Conservation (phyloP, 129 eudicot species). For the Helichrysum umbraculigerum region DNA sequence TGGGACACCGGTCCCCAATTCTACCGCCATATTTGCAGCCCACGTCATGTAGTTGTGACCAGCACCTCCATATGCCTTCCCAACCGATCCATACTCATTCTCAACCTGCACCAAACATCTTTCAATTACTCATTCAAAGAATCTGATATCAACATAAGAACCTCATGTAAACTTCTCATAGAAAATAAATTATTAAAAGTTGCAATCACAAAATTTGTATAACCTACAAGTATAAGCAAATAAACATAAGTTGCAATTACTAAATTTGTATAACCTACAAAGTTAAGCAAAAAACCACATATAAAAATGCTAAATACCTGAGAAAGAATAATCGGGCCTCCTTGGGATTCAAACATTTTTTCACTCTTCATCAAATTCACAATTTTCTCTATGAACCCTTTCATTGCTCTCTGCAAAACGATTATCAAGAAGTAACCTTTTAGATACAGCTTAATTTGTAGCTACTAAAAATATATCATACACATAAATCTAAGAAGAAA, state of each 20-base stretch:
- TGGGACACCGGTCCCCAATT: constrained; percentile 82
- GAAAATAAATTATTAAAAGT: not conserved
- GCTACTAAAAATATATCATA: not conserved
- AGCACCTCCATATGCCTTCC: constrained; percentile 57
- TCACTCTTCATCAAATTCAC: constrained; percentile 84
- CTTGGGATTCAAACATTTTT: constrained; percentile 77
- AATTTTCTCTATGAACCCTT: constrained; percentile 72
- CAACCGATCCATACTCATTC: constrained; percentile 86
- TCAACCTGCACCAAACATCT: constrained; percentile 64
- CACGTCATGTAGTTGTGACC: constrained; percentile 78
- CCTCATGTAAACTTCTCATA: not conserved
- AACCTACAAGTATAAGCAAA: not conserved
- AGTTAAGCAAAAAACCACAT: not conserved
- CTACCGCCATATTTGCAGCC: constrained; percentile 95
- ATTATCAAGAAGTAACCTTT: constrained; percentile 7
- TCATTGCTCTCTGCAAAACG: constrained; percentile 65
- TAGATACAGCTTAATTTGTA: not conserved
- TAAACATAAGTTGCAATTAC: not conserved
- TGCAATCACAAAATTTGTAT: not conserved
- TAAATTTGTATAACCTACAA: not conserved
- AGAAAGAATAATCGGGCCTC: constrained; percentile 86
- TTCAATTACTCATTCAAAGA: constrained; percentile 10
- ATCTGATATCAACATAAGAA: not conserved
- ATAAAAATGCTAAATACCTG: constrained; percentile 46
- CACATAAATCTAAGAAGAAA: not conserved